Base-by-base conservation (phyloP, 371 early-diverging fungal genomes). In the Amoeboaphelidium protococcarum region DNA sequence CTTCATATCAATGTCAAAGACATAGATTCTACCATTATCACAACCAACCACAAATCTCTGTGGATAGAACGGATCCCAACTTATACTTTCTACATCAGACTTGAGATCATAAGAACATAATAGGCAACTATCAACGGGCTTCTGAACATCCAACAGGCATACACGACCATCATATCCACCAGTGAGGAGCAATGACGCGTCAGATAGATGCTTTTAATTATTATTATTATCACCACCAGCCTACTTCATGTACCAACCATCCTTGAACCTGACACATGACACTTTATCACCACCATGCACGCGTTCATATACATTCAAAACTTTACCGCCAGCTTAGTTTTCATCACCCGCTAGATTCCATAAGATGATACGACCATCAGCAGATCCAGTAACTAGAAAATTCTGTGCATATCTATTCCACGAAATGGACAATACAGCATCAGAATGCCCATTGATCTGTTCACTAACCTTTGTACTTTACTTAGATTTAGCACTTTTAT, bases 291-390 rank as follows among this genome's bases (percentile, higher is more conserved):
- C 72, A 58, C 94, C 95, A 59, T 84, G 84, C 26, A 48, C 57
- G 58, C 79, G 88, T 23, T 78, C 77, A 40, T 74, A 74, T 19
- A 69, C 73, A n/a, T n/a, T n/a, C n/a, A n/a, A n/a, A n/a, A n/a
- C n/a, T n/a, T n/a, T n/a, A n/a, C n/a, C n/a, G n/a, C n/a, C n/a
- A n/a, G n/a, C n/a, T n/a, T n/a, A n/a, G 48, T 75, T 78, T 48
- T 63, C 66, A 20, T 66, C 68, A 2, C 70, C 67, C 25, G 59
- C 65, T 54, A 92, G 63, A 58, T 95, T 92, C 94, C 94, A 92
- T 26, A 92, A 70, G 60, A 91, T 91, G 26, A 91, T 78, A n/a
- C 89, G 90, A 2, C 74, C 74, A 56, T 92, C 94, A 13, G 91
- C 88, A 2, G 90, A 91, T 12, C 85, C 81, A 25, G 83, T 79